Base-by-base conservation (phyloP, 108 stramenopile genomes). In the Cyclotella sp. region DNA sequence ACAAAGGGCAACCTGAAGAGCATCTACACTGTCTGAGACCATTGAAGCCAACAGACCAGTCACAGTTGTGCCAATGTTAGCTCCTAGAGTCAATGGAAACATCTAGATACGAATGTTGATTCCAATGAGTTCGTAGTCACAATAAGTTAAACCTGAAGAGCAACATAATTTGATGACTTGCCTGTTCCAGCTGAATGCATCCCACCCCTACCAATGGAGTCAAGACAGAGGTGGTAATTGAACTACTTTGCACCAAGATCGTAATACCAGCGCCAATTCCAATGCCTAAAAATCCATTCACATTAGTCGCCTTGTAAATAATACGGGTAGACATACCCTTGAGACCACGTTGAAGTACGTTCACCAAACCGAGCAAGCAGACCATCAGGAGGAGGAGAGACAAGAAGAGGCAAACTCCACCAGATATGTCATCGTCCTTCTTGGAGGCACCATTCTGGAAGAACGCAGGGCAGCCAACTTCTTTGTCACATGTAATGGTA, bases 31-130 rank as follows among this genome's bases (percentile, higher is more conserved):
- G 47, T 87, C 89, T 19, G 86, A 81, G 26, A 90, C 90, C 70
- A 93, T 43, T 41, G 91, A 79, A 53, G 94, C 88, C 65, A 93
- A 49, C 19, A 95, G 66, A 22, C 80, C 65, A 46, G 95, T 93
- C 53, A 91, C 66, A 44, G 93, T 92, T 2, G 95, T 93, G 53
- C 95, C 95, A 68, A 96, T 92, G 73, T 96, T 96, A 63, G 95
- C 92, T 40, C 95, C 95, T n/a, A 96, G 86, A 46, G 93, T 92
- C 57, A 96, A 74, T 21, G 95, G 95, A 64, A 81, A 77, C 95
- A 96, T 96, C 70, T 84, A 45, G 24, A 46, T 11, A n/a, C 16
- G 21, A 19, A 55, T n/a, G n/a, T n/a, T n/a, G n/a, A n/a, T n/a
- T 9, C 14, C 12, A 9, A 55, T n/a, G 21, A 55, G 9, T 13